Evolutionary conservation across 345 rosid species (phyloP).

Genomic region (Turritis glabra): DNA sequence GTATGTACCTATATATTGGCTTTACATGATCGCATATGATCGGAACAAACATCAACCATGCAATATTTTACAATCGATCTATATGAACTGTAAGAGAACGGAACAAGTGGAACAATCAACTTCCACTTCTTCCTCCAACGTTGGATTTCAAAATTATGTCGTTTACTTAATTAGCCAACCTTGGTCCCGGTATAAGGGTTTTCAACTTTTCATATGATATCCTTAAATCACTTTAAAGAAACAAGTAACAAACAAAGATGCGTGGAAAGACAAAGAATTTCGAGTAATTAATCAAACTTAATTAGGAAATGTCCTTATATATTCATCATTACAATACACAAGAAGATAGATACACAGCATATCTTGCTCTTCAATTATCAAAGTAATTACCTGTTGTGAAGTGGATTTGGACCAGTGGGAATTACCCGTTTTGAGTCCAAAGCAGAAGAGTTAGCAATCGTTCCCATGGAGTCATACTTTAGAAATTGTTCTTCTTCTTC

Average conservation of each 20-base stretch:
- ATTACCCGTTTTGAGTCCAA: constrained; percentile 32
- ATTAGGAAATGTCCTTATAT: not conserved
- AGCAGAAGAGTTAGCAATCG: constrained; percentile 17
- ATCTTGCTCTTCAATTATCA: constrained; percentile 1
- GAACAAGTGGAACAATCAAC: not conserved
- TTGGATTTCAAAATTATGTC: not conserved
- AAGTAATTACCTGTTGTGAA: constrained; percentile 37
- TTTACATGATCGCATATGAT: not conserved
- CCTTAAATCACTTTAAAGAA: not conserved
- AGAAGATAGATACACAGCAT: constrained; percentile 22
- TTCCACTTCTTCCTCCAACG: not conserved
- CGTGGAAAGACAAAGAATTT: not conserved
- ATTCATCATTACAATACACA: constrained; percentile 25
- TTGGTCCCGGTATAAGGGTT: not conserved
- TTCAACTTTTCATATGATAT: not conserved
- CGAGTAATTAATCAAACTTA: not conserved
- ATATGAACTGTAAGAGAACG: not conserved
- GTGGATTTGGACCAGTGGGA: constrained; percentile 42
- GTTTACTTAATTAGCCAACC: not conserved
- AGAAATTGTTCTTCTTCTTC: constrained; percentile 14
- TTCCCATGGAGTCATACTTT: not conserved
- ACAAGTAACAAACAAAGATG: constrained; percentile 1
- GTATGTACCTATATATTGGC: constrained; percentile 1
- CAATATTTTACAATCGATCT: not conserved
- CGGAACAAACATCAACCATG: constrained; percentile 8